These are phyloP conservation scores for Tuber indicum DNA, from an alignment of 495 filamentous ascomycete genomes.

Conservation along the genomic window DNA sequence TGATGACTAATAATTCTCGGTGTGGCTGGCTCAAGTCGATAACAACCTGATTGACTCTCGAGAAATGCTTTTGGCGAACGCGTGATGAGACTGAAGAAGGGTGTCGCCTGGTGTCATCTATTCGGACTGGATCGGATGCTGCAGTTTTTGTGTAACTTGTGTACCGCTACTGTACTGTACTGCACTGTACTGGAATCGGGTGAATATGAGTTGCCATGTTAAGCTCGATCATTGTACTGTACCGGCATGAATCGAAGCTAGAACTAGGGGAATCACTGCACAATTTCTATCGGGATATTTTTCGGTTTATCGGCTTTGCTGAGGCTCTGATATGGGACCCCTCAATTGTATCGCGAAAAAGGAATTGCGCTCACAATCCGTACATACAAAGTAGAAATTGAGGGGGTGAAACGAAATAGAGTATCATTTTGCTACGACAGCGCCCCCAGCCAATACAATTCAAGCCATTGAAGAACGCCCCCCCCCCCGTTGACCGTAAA, in stretches of 20 bases:
- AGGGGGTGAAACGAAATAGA: background rate
- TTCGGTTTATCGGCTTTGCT: too few relatives aligned
- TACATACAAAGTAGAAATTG: background rate
- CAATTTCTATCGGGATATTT: background rate
- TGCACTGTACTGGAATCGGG: too few relatives aligned
- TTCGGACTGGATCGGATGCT: background rate
- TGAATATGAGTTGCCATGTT: background rate
- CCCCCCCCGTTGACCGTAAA: background rate
- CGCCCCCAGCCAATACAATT: background rate
- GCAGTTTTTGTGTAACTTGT: background rate
- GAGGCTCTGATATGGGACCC: too few relatives aligned
- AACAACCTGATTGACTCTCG: too few relatives aligned
- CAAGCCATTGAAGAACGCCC: background rate
- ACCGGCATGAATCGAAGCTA: background rate
- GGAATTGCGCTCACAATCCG: background rate
- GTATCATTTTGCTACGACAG: background rate
- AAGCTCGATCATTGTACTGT: background rate
- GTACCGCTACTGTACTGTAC: too few relatives aligned
- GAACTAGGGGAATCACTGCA: background rate
- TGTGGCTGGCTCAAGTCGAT: too few relatives aligned
- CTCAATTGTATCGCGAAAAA: background rate
- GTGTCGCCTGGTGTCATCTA: too few relatives aligned
- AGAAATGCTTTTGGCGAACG: too few relatives aligned
- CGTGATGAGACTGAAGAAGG: too few relatives aligned
- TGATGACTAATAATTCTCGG: too few relatives aligned